Evolutionary conservation across 2,329 filamentous ascomycete species (phyloP).

Genomic region (Elsinoe australis): DNA sequence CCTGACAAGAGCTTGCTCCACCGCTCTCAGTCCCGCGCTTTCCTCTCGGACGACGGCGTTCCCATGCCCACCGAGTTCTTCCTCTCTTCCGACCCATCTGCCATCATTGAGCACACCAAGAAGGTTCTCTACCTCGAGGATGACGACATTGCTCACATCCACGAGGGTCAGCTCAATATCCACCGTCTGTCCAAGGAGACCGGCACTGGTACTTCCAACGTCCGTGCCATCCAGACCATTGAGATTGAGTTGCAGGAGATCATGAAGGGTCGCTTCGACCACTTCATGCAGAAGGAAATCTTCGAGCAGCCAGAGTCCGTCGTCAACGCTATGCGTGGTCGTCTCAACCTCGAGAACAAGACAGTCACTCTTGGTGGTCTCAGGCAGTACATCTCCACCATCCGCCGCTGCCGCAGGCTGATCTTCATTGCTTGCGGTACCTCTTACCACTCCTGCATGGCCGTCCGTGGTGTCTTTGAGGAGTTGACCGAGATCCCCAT

Average conservation of each 20-base stretch:
- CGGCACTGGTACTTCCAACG: slow-evolving; percentile 90
- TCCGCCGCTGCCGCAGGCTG: slow-evolving; percentile 90
- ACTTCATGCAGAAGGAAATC: slow-evolving; percentile 99
- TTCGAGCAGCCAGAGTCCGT: slow-evolving; percentile 99
- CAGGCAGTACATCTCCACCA: slow-evolving; percentile 91
- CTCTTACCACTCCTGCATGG: slow-evolving; percentile 99
- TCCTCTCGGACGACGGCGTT: slow-evolving; percentile 96
- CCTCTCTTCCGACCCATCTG: slow-evolving; percentile 95
- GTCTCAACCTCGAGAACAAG: slow-evolving; percentile 88
- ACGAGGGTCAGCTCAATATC: slow-evolving; percentile 98
- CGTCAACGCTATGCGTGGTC: slow-evolving; percentile 99
- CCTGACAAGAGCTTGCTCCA: slow-evolving; percentile 97
- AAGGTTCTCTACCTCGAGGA: slow-evolving; percentile 99
- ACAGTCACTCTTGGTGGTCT: slow-evolving; percentile 91
- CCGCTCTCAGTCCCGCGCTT: slow-evolving; percentile 95
- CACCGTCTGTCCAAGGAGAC: slow-evolving; percentile 96
- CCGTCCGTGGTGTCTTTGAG: slow-evolving; percentile 94
- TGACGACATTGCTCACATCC: slow-evolving; percentile 98
- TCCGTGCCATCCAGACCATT: slow-evolving; percentile 95
- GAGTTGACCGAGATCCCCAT: slow-evolving; percentile 98
- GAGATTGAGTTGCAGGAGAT: slow-evolving; percentile 99
- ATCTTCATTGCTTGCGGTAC: slow-evolving; percentile 99
- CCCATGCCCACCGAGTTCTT: slow-evolving; percentile 99
- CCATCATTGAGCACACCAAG: slow-evolving; percentile 99
- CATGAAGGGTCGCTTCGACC: slow-evolving; percentile 99